Base-by-base conservation (phyloP, 1,284 basidiomycete genomes). In the Ustilago lituana region DNA sequence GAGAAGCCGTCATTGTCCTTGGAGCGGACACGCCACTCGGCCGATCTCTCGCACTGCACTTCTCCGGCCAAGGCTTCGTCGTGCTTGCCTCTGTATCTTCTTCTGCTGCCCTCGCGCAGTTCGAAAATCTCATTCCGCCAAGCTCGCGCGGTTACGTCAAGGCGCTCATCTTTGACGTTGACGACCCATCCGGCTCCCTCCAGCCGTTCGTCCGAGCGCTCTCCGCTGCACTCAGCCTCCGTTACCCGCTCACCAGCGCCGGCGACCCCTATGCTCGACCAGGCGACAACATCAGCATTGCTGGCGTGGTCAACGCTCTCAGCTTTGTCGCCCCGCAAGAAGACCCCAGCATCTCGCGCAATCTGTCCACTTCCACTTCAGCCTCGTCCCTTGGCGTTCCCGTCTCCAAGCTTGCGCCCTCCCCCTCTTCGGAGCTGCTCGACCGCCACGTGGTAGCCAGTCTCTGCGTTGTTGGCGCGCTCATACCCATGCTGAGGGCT, bases 1-100 rank as follows among this genome's bases (percentile, higher is more conserved):
- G 66, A 33, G 76, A 78, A 64, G 68, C 66, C 15, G 67, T 78
- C 43, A 71, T 79, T 45, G 74, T 82, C 15, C 73, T 82, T 0
- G 80, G 79, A 20, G 80, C 59, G n/a, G 80, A 82, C 49, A 77
- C 76, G n/a, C 70, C 76, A 1, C 63, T 81, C 2, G 80, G 80
- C 5, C 73, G 71, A 8, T 68, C 76, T 2, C 50, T 79, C 7
- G 67, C 66, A 1, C 53, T 75, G 22, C 61, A 73, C 36, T 73
- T 82, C 29, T 65, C 74, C 4, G 32, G 73, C 29, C 67, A 56
- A 27, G 73, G 76, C 40, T 74, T 81, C 32, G 73, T 82, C 40
- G 79, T 82, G 31, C 63, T 82, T 27, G 73, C 74, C 12, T 76
- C 76, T 4, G 76, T 79, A 4, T 48, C 73, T 5, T 66, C 62